Evolutionary conservation across 2,329 filamentous ascomycete species (phyloP).

Genomic region (Colletotrichum sublineola): DNA sequence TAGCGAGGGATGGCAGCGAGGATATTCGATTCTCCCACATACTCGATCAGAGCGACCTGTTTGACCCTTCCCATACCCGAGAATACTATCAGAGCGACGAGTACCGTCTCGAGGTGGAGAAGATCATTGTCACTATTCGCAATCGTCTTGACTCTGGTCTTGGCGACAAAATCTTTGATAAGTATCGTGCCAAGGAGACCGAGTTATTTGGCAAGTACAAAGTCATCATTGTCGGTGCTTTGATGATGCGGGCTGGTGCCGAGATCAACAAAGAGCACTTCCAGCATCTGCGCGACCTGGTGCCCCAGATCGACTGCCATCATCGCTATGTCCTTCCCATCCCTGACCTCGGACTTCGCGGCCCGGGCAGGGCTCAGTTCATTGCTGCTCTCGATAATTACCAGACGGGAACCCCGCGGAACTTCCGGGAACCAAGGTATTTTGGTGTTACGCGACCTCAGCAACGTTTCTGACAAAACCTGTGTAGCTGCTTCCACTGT

Average conservation of each 20-base stretch:
- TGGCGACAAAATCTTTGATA: conserved; percentile 9
- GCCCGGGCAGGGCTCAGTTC: conserved; percentile 43
- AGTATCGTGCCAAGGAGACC: conserved; percentile 11
- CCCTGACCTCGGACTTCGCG: conserved; percentile 41
- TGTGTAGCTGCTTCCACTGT: conserved; percentile 45
- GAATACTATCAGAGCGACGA: background rate
- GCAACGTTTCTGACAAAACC: background rate
- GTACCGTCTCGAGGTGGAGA: background rate
- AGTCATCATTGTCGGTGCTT: conserved; percentile 43
- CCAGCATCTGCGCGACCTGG: conserved; percentile 42
- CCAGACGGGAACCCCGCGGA: conserved; percentile 41
- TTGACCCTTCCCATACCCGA: background rate
- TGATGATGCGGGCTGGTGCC: conserved; percentile 47
- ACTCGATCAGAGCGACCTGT: conserved; percentile 12
- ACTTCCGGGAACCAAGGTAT: conserved; percentile 42
- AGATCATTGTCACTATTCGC: background rate
- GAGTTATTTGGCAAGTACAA: conserved; percentile 38
- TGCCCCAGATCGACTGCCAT: conserved; percentile 29
- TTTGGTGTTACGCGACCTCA: background rate
- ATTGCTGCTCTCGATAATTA: conserved; percentile 45
- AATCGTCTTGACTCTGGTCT: background rate
- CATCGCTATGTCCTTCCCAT: background rate
- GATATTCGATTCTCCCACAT: background rate
- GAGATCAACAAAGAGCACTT: conserved; percentile 44
- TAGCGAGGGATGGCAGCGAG: background rate